phyloP scores from a whole-genome alignment of 2,329 filamentous ascomycete genomes.

The Huntiella savannae region DNA sequence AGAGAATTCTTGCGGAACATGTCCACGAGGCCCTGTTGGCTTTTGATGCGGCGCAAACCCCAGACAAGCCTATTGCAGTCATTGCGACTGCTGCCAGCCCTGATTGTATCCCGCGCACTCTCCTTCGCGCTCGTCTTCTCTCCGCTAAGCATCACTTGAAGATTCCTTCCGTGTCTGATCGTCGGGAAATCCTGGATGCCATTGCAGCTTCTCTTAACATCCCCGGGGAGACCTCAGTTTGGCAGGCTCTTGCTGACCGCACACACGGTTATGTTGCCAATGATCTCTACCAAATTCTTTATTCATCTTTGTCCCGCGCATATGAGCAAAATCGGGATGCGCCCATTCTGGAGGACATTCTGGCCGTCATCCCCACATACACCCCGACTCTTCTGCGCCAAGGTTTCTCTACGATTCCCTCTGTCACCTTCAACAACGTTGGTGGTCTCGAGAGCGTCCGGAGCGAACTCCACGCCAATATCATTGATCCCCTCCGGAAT shows the following conservation, averaged over 20 bases:
- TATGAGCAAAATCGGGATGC: neutral
- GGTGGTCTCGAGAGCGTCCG: conserved; percentile 68
- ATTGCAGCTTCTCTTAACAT: conserved; percentile 48
- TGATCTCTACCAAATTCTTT: conserved; percentile 40
- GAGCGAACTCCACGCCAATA: conserved; percentile 62
- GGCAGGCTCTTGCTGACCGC: conserved; percentile 53
- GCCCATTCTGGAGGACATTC: conserved; percentile 37
- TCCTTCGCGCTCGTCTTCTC: conserved; percentile 58
- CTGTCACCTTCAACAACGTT: conserved; percentile 84
- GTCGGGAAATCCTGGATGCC: conserved; percentile 59
- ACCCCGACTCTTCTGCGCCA: conserved; percentile 56
- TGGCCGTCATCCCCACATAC: conserved; percentile 47
- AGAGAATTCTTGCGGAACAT: conserved; percentile 39
- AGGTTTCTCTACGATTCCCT: conserved; percentile 84
- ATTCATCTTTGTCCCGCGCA: neutral
- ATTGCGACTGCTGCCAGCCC: conserved; percentile 80
- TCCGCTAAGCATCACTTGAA: conserved; percentile 72
- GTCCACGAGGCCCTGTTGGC: conserved; percentile 7
- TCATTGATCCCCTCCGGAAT: conserved; percentile 73
- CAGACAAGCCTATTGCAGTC: conserved; percentile 49
- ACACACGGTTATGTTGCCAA: conserved; percentile 89
- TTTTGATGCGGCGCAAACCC: conserved; percentile 4
- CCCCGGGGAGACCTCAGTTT: conserved; percentile 42
- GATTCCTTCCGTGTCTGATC: conserved; percentile 60
- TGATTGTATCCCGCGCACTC: conserved; percentile 64